Base-by-base conservation (phyloP, 75 land plant genomes). In the Cupressus sempervirens region DNA sequence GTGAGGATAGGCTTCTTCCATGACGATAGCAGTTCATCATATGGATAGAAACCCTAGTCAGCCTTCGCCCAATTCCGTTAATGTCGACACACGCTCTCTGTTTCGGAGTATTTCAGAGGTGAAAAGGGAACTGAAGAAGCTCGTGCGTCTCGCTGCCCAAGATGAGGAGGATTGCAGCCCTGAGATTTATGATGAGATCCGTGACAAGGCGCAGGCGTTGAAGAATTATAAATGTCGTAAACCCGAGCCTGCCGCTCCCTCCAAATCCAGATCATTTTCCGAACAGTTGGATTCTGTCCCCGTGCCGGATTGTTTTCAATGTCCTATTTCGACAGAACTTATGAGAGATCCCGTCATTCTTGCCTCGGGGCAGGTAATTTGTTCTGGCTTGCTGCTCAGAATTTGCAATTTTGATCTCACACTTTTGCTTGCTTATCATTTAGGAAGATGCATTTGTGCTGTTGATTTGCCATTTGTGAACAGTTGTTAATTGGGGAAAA, bases 291-390 rank as follows among this genome's bases (percentile, higher is more conserved):
- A 70, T 1, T 84, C 93, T n/a, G 62, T 87, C 15, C 11, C 54
- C 1, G 88, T 94, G 32, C 98, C 98, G 45, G 87, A 89, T 20
- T 87, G 86, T 80, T 96, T 96, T 85, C 76, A 85, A 16, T 96
- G 98, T 48, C 96, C 98, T 15, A 89, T 96, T 38, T 96, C 98
- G 4, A 48, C 88, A 20, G 89, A 92, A 87, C 80, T 95, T 9
- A 96, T 96, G 94, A 88, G 83, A 72, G 98, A 96, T 89, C 98
- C 98, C 48, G 98, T 96, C 26, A 54, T 91, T 52, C 79, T 95
- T 13, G 82, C 95, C 36, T 83, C 95, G 73, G 98, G 98, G 11
- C 92, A 93, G 91, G 96, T 93, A 30, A 83, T 82, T 48, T 10
- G 26, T 30, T 72, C 11, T 30, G 26, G 62, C 62, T 56, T 56